Percentiles rank a stretch among this genome's conserved stretches.
Evolutionary conservation across 192 early-diverging fungal genomes (phyloP).

Genomic region (Coemansia sp.): DNA sequence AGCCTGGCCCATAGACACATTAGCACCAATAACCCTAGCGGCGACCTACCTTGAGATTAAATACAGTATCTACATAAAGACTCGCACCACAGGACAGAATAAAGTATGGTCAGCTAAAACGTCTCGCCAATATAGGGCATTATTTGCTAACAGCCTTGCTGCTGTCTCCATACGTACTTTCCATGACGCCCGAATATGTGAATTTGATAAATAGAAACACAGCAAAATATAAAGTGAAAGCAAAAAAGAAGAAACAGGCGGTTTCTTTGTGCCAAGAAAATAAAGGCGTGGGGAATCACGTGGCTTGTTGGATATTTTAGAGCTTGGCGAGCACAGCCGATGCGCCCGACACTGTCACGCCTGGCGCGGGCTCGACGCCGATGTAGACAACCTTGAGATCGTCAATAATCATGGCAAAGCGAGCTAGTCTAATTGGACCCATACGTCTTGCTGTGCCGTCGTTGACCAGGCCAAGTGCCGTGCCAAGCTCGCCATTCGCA

Average conservation of each 20-base stretch:
- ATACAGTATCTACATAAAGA: constrained; percentile 26
- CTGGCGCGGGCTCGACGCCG: constrained; percentile 63
- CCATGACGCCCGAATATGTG: constrained; percentile 15
- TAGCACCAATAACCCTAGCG: background rate
- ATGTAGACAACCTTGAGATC: constrained; percentile 70
- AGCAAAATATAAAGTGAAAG: constrained; percentile 2
- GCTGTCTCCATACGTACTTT: constrained; percentile 26
- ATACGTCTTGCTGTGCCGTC: constrained; percentile 61
- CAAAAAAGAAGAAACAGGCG: background rate
- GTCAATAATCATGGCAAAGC: constrained; percentile 72
- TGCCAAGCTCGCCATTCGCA: constrained; percentile 65
- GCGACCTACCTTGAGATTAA: constrained; percentile 28
- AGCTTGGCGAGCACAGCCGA: constrained; percentile 59
- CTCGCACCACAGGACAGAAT: background rate
- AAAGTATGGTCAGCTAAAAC: background rate
- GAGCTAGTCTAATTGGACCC: constrained; percentile 64
- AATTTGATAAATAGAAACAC: background rate
- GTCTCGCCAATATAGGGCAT: background rate
- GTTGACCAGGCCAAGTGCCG: constrained; percentile 62
- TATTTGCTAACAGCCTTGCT: background rate
- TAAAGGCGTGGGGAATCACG: constrained; percentile 2
- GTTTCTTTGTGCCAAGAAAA: background rate
- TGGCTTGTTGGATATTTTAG: constrained; percentile 9
- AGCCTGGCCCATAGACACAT: background rate
- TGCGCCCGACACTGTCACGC: constrained; percentile 60